These are phyloP conservation scores for Emericellopsis atlantica DNA, from an alignment of 2,329 filamentous ascomycete genomes.

Conservation along the genomic window DNA sequence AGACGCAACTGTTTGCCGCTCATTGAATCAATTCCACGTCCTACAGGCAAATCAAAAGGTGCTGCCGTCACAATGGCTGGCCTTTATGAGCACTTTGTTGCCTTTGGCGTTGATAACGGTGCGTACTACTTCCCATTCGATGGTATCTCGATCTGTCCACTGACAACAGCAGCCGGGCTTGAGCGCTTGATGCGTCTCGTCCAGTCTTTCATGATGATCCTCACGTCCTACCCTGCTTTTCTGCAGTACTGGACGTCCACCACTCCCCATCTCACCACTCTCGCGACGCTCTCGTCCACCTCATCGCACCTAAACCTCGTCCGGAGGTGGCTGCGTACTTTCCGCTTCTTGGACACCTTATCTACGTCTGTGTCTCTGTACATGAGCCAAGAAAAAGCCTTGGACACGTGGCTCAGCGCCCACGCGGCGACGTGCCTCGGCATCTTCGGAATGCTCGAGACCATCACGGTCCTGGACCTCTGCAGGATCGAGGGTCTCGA, in stretches of 20 bases:
- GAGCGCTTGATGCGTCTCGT: conserved; percentile 48
- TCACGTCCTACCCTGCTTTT: conserved; percentile 29
- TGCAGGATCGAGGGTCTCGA: conserved; percentile 28
- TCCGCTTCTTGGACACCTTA: conserved; percentile 54
- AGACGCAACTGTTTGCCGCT: too few relatives aligned
- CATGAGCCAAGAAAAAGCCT: conserved; percentile 8
- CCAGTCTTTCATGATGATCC: conserved; percentile 36
- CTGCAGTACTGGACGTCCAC: conserved; percentile 17
- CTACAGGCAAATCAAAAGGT: too few relatives aligned
- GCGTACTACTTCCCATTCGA: conserved; percentile 6
- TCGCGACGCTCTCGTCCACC: conserved; percentile 20
- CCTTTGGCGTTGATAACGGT: conserved; percentile 35
- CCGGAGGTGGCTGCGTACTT: conserved; percentile 54
- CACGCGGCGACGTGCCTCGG: conserved; percentile 47
- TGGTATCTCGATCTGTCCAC: conserved; percentile 2
- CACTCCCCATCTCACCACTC: conserved; percentile 12
- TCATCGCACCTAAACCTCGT: conserved; percentile 29
- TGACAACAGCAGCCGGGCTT: conserved; percentile 33
- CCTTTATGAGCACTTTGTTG: conserved; percentile 20
- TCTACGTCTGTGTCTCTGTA: conserved; percentile 32
- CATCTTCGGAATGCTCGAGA: conserved; percentile 56
- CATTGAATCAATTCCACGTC: too few relatives aligned
- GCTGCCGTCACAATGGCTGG: conserved; percentile 11
- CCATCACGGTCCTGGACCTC: conserved; percentile 45
- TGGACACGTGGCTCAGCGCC: conserved; percentile 37